A percentile compares a stretch with the other conserved stretches of the same genome.
These are phyloP conservation scores for Hydnomerulius pinastri DNA, from an alignment of 768 basidiomycete genomes.

Conservation along the genomic window DNA sequence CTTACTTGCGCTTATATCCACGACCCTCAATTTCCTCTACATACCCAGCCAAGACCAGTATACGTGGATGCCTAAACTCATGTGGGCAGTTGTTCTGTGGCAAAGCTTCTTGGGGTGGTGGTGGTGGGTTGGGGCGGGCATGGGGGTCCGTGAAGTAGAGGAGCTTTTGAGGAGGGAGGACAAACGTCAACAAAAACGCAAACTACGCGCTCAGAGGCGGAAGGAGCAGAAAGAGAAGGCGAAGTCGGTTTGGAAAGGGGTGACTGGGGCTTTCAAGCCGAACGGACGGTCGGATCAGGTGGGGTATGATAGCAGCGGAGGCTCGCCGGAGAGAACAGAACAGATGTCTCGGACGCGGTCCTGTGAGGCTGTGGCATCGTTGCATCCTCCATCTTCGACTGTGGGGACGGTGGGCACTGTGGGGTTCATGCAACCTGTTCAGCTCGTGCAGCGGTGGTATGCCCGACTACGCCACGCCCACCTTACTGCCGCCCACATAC, in stretches of 20 bases:
- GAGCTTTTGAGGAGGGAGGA: constrained; percentile 56
- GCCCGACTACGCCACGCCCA: constrained; percentile 69
- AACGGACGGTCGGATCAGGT: neutral
- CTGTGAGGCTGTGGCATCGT: constrained; percentile 10
- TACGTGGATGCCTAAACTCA: constrained; percentile 87
- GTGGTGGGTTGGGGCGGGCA: constrained; percentile 99
- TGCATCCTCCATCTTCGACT: neutral
- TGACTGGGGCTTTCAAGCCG: constrained; percentile 50
- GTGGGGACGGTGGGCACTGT: neutral
- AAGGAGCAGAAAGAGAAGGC: constrained; percentile 54
- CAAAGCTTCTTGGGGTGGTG: constrained; percentile 97
- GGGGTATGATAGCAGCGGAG: neutral
- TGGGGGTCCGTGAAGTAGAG: constrained; percentile 73
- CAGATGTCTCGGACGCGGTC: constrained; percentile 1
- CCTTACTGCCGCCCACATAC: constrained; percentile 64
- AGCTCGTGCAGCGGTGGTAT: constrained; percentile 54
- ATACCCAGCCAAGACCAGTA: constrained; percentile 83
- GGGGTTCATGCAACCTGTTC: constrained; percentile 11
- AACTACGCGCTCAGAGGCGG: constrained; percentile 47
- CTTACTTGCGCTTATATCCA: constrained; percentile 77
- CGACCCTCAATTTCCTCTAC: constrained; percentile 85
- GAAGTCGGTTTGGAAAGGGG: constrained; percentile 57
- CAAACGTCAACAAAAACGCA: constrained; percentile 53
- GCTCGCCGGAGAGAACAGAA: neutral
- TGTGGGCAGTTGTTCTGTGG: constrained; percentile 94